These are phyloP conservation scores for Diaporthe caulivora DNA, from an alignment of 2,329 filamentous ascomycete genomes.

Conservation along the genomic window DNA sequence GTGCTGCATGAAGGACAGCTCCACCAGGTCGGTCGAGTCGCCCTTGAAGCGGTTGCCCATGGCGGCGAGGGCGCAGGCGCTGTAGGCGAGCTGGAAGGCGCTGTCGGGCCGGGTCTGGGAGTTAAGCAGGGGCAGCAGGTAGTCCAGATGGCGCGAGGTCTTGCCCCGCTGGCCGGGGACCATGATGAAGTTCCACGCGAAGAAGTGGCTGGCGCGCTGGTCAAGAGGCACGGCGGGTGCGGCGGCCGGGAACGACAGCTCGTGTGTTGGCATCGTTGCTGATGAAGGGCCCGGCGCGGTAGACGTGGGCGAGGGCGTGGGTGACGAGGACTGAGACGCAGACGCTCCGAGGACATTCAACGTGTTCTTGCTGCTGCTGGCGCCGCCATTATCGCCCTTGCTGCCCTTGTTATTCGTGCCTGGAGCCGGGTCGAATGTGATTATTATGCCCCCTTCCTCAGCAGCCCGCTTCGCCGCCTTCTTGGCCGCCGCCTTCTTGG, in stretches of 20 bases:
- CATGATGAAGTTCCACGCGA: constrained; percentile 71
- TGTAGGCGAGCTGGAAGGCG: constrained; percentile 69
- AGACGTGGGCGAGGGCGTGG: constrained; percentile 42
- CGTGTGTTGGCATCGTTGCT: constrained; percentile 37
- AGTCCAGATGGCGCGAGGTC: constrained; percentile 67
- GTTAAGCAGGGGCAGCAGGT: constrained; percentile 67
- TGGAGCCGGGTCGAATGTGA: constrained; percentile 27
- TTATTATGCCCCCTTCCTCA: constrained; percentile 41
- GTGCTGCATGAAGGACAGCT: constrained; percentile 63
- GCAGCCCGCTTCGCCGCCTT: constrained; percentile 53
- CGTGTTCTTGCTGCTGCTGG: background rate
- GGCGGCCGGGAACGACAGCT: constrained; percentile 44
- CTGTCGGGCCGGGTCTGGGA: constrained; percentile 52
- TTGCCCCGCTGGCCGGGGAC: constrained; percentile 61
- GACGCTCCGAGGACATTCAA: background rate
- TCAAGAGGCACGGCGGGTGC: constrained; percentile 62
- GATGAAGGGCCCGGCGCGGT: constrained; percentile 32
- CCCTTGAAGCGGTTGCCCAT: constrained; percentile 63
- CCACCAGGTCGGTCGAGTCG: constrained; percentile 49
- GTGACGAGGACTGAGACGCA: background rate
- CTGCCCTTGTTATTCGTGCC: background rate
- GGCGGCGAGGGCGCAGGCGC: constrained; percentile 69
- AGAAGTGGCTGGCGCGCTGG: constrained; percentile 69
- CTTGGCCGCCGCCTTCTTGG: constrained; percentile 68
- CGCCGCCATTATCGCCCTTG: background rate